phyloP scores from a whole-genome alignment of 768 basidiomycete species.

The Phaeotremella skinneri region DNA sequence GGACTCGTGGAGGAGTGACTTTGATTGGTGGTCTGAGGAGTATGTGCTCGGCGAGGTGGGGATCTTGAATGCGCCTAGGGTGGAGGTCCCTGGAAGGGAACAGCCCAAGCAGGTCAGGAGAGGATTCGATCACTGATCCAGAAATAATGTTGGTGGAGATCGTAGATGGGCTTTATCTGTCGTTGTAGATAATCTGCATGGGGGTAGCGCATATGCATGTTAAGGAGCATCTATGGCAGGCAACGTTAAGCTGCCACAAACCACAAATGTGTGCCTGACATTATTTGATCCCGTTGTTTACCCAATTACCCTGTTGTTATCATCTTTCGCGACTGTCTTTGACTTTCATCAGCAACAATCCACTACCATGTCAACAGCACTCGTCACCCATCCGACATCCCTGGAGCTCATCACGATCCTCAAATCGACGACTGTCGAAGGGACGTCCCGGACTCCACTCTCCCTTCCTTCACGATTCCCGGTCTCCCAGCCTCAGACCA shows the following conservation, averaged over 20 bases:
- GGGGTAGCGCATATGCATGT: too few species aligned
- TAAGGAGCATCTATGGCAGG: too few species aligned
- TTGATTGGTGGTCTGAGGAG: conserved; percentile 40
- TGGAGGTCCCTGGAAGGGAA: conserved; percentile 30
- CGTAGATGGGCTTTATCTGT: too few species aligned
- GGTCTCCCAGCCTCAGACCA: conserved; percentile 8
- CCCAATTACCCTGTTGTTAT: neutral
- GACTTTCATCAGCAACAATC: neutral
- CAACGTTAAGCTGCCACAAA: too few species aligned
- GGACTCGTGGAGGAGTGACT: conserved; percentile 33
- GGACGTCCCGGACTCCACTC: conserved; percentile 1
- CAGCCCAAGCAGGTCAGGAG: conserved; percentile 5
- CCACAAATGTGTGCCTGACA: too few species aligned
- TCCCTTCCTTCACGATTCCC: conserved; percentile 30
- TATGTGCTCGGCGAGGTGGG: conserved; percentile 32
- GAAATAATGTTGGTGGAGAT: too few species aligned
- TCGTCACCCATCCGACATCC: conserved; percentile 15
- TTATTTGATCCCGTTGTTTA: too few species aligned
- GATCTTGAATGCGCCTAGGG: conserved; percentile 27
- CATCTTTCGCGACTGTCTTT: conserved; percentile 17
- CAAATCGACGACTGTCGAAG: conserved; percentile 3
- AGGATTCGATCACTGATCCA: conserved; percentile 3
- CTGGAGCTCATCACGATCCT: conserved; percentile 2
- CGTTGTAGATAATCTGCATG: too few species aligned
- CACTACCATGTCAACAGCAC: conserved; percentile 7